Evolutionary conservation across 768 basidiomycete species (phyloP).

Genomic region (Pisolithus albus): DNA sequence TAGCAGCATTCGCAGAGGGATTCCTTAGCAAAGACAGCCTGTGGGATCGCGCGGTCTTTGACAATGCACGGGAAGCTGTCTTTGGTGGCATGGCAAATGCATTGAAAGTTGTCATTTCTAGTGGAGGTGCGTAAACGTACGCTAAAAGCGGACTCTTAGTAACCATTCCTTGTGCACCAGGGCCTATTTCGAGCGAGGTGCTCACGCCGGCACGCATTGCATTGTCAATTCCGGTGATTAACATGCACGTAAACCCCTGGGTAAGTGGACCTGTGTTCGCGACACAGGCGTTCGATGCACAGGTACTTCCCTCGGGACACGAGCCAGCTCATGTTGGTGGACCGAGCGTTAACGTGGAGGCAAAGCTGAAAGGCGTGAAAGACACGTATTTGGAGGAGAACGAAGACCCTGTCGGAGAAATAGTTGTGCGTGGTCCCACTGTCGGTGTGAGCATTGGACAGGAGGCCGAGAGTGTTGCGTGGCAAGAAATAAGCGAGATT

Average conservation of each 20-base stretch:
- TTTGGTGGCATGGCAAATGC: slow-evolving; percentile 56
- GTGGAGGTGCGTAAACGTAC: slow-evolving; percentile 49
- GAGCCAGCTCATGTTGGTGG: slow-evolving; percentile 56
- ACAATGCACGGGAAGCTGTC: slow-evolving; percentile 52
- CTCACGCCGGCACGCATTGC: slow-evolving; percentile 65
- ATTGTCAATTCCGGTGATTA: slow-evolving; percentile 70
- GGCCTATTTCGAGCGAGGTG: slow-evolving; percentile 39
- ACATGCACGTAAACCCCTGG: slow-evolving; percentile 51
- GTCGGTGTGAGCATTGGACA: slow-evolving; percentile 41
- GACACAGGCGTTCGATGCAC: slow-evolving; percentile 79
- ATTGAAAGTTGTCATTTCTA: slow-evolving; percentile 62
- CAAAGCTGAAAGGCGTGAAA: slow-evolving; percentile 63
- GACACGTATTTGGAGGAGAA: slow-evolving; percentile 62
- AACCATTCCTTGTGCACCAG: slow-evolving; percentile 26
- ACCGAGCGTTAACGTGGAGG: slow-evolving; percentile 81
- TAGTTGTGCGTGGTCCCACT: slow-evolving; percentile 66
- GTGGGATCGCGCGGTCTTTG: slow-evolving; percentile 81
- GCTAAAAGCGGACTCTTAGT: background rate
- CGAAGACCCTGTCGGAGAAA: slow-evolving; percentile 53
- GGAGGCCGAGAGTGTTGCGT: slow-evolving; percentile 36
- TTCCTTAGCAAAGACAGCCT: slow-evolving; percentile 70
- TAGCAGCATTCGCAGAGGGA: slow-evolving; percentile 61
- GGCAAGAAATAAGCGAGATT: slow-evolving; percentile 39
- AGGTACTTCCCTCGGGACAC: slow-evolving; percentile 48
- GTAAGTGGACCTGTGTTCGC: slow-evolving; percentile 76